Base-by-base conservation (phyloP, 805 yeast genomes). In the Saccharomycopsis fermentans region DNA sequence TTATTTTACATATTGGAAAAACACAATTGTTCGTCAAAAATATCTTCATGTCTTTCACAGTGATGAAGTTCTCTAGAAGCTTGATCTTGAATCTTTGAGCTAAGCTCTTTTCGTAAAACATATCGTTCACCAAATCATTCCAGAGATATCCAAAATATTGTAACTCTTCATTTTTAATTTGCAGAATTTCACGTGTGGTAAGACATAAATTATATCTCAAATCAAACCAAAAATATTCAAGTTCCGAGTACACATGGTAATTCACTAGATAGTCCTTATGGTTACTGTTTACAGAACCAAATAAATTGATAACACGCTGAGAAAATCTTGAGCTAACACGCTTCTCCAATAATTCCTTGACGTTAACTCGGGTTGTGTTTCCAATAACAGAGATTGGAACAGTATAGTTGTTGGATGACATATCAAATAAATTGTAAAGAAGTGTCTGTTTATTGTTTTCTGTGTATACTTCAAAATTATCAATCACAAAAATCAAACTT, bases 301-400 rank as follows among this genome's bases (percentile, higher is more conserved):
- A 36, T 39, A 90, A 74, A 17, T 78, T 77, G 26, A 90, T 77
- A 2, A 86, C 71, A 55, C 96, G 73, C 67, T 92, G 97, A 17
- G 94, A 84, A 69, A 91, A 94, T 63, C 99, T 74, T 58, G 95
- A 85, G 64, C 90, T 79, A 0, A 94, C 98, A 65, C 99, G 78
- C 67, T 92, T 94, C 67, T 94, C 99, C 52, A 94, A 73, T 65
- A 82, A 76, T 65, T 92, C 97, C 55, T 91, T 76, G 0, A 90
- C 78, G 5, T 87, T 88, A 54, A 89, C 74, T 56, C 85, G 83
- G 1, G 91, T 78, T 0, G 95, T 84, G 12, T 86, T 71, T 1
- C 98, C 97, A 53, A 94, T 70, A 5, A 92, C 87, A 55, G 94
- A 80, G 4, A 91, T 82, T 0, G 97, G 96, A 1, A 81, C 76